Base-by-base conservation (phyloP, 1,284 basidiomycete species). In the Naganishia liquefaciens region DNA sequence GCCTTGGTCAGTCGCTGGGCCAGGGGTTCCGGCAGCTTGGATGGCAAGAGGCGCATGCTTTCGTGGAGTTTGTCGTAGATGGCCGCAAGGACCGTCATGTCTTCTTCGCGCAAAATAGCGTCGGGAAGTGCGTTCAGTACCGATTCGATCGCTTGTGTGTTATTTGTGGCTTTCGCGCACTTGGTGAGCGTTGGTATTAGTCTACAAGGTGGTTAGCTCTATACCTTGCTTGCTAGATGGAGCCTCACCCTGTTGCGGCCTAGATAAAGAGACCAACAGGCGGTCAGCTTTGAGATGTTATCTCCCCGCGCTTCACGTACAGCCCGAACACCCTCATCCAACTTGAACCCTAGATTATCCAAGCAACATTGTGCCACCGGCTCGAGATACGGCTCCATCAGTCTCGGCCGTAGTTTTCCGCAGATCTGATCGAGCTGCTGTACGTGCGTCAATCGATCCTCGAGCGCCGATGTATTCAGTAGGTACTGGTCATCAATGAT, bases 311-410 rank as follows among this genome's bases (percentile, higher is more conserved):
- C n/a, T n/a, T 19, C 9, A 50, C 55, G 37, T 28, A 57, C 63
- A 30, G 27, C 50, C 40, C 55, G 17, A 6, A 65, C 63, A 27
- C 47, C 49, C n/a, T 58, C 55, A 46, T 65, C 63, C 54, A 65
- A 49, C 49, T 60, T 52, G 55, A 65, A 65, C n/a, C 27, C 23
- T 39, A 65, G 7, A 46, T 51, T 57, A 17, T 60, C 55, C 25
- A 65, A 17, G 28, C 63, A 65, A 28, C 57, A 57, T 27, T 37
- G 13, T 17, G 54, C 53, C 4, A 42, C 50, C n/a, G 50, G 30
- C 10, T 57, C 53, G 25, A 64, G 23, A 28, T 50, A 58, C 39
- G 44, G 46, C 39, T 19, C 46, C n/a, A 57, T 49, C 55, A 60
- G 21, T 25, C 55, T 47, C 33, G 55, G 21, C 21, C 55, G 33